Percentiles rank a stretch among this genome's conserved stretches.
phyloP scores from a whole-genome alignment of 208 protist species.

The Leptomonas seymouri region DNA sequence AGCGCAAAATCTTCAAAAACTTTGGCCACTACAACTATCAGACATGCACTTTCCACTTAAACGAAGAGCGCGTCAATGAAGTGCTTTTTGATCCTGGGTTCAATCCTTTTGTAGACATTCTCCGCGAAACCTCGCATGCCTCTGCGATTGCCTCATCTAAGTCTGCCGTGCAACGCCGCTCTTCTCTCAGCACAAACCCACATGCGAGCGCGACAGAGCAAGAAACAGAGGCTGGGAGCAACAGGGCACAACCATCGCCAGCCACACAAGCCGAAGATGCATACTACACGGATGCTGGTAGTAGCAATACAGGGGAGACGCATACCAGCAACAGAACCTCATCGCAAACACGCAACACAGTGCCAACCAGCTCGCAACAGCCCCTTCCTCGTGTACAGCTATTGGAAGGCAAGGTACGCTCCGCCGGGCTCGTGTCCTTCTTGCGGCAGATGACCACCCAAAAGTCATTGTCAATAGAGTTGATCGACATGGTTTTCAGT shows the following conservation, averaged over 20 bases:
- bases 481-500: conserved; percentile 31
- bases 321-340: too few species aligned
- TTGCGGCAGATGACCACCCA: conserved; percentile 28
- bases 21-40: conserved; percentile 47
- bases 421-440: conserved; percentile 28
- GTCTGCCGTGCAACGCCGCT: neutral
- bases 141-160: conserved; percentile 33
- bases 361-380: too few species aligned
- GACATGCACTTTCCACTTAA: conserved; percentile 39
- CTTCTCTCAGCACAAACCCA: neutral
- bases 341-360: too few species aligned
- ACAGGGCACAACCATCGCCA: neutral
- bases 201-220: neutral
- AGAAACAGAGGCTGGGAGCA: neutral
- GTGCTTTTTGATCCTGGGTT: conserved; percentile 32
- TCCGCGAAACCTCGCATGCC: conserved; percentile 32
- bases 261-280: too few species aligned
- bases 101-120: conserved; percentile 33
- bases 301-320: too few species aligned
- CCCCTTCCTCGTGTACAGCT: conserved; percentile 18
- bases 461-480: conserved; percentile 30
- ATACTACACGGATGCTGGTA: too few species aligned
- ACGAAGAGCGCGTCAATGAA: conserved; percentile 41
- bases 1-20: conserved; percentile 52
- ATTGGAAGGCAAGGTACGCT: conserved; percentile 26